These are phyloP conservation scores for Trichoderma hamatum DNA, from an alignment of 2,329 filamentous ascomycete genomes.

Conservation along the genomic window DNA sequence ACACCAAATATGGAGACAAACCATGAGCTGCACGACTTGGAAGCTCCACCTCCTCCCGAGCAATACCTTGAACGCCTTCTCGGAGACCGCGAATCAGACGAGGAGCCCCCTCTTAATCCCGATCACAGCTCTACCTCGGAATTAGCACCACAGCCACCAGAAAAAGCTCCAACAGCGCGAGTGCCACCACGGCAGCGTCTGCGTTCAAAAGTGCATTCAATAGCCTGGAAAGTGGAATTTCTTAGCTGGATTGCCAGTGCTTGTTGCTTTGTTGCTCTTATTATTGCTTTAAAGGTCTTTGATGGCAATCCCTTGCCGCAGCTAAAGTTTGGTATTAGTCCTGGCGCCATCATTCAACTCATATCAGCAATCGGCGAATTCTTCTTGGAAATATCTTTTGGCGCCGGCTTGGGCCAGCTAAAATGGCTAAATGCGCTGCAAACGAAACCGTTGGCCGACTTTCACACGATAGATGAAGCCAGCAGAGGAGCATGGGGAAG, in stretches of 20 bases:
- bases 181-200: neutral
- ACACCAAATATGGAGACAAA: neutral
- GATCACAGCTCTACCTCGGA: neutral
- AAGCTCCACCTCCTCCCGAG: neutral
- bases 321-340: neutral
- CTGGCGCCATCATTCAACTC: neutral
- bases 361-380: neutral
- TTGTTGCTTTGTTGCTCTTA: neutral
- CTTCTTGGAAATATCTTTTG: neutral
- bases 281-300: neutral
- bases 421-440: neutral
- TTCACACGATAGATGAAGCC: slow-evolving; percentile 4
- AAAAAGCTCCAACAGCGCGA: neutral
- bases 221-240: neutral
- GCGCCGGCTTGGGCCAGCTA: neutral
- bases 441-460: neutral
- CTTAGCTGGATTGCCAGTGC: neutral
- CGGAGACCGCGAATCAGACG: neutral
- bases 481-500: slow-evolving; percentile 15
- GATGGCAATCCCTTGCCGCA: neutral
- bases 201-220: neutral
- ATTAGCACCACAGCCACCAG: neutral
- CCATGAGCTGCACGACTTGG: neutral
- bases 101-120: neutral
- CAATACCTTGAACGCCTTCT: neutral